Evolutionary conservation across 768 basidiomycete genomes (phyloP).

Genomic region (Xerocomellus intermedius): DNA sequence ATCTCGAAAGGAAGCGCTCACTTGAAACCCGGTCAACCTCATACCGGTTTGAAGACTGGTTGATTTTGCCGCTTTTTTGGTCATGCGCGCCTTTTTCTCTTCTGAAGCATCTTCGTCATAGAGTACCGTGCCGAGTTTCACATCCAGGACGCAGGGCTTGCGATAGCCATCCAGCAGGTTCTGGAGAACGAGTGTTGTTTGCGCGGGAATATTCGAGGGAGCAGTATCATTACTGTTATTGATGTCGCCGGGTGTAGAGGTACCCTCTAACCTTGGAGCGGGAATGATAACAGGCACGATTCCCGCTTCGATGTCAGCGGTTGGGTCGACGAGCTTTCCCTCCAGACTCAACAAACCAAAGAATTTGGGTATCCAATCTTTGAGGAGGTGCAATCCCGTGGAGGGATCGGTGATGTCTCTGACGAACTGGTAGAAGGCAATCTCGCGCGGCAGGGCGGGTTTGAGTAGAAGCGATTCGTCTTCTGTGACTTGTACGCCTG

Average conservation of each 20-base stretch:
- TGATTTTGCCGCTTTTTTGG: slow-evolving; percentile 60
- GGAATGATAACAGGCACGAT: slow-evolving; percentile 23
- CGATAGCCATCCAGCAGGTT: slow-evolving; percentile 73
- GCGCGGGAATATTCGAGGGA: slow-evolving; percentile 24
- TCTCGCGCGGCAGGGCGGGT: slow-evolving; percentile 61
- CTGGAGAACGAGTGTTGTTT: slow-evolving; percentile 81
- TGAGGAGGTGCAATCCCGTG: slow-evolving; percentile 32
- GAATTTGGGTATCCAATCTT: slow-evolving; percentile 69
- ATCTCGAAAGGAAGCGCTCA: slow-evolving; percentile 34
- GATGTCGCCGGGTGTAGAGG: slow-evolving; percentile 23
- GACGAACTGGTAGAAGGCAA: slow-evolving; percentile 66
- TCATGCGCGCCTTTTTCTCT: slow-evolving; percentile 81
- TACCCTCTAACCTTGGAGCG: slow-evolving; percentile 43
- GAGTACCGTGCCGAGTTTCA: slow-evolving; percentile 91
- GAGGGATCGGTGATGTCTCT: slow-evolving; percentile 30
- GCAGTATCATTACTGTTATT: not conserved
- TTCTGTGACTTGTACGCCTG: slow-evolving; percentile 65
- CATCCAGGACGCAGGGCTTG: slow-evolving; percentile 85
- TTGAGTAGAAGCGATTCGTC: slow-evolving; percentile 84
- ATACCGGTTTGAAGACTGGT: slow-evolving; percentile 79
- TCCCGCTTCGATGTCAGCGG: slow-evolving; percentile 9
- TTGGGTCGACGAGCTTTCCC: slow-evolving; percentile 37
- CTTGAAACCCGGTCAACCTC: slow-evolving; percentile 88
- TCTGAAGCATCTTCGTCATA: slow-evolving; percentile 64
- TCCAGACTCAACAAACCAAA: slow-evolving; percentile 75